Percentiles rank a stretch among this genome's conserved stretches.
Conservation (phyloP, 192 early-diverging fungal species). For the Coemansia sp. region DNA sequence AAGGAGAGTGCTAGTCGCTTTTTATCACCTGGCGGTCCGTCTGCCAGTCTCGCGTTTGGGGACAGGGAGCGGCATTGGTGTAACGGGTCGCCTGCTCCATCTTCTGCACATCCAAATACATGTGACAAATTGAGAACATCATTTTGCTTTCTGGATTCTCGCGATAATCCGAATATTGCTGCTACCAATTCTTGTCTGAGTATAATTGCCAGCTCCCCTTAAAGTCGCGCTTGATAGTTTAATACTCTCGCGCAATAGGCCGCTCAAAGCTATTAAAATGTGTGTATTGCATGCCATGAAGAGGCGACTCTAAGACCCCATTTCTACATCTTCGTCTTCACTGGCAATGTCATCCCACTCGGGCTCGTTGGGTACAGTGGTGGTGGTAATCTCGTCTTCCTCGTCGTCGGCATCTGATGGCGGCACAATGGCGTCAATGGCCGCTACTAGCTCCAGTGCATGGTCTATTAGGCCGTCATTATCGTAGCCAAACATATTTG, state of each 20-base stretch:
- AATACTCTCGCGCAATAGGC: neutral
- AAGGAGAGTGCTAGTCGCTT: neutral
- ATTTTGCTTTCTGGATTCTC: neutral
- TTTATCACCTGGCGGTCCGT: slow-evolving; percentile 5
- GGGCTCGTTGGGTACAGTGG: slow-evolving; percentile 52
- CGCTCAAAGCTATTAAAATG: neutral
- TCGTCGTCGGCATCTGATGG: slow-evolving; percentile 53
- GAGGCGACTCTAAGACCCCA: slow-evolving; percentile 13
- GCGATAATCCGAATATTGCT: slow-evolving; percentile 3
- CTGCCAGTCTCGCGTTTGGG: neutral
- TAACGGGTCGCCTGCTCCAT: neutral
- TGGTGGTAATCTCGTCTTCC: slow-evolving; percentile 38
- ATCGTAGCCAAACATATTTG: slow-evolving; percentile 60
- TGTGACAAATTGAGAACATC: neutral
- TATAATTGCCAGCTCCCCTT: neutral
- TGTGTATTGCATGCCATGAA: neutral
- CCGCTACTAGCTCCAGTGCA: slow-evolving; percentile 64
- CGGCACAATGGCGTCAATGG: slow-evolving; percentile 59
- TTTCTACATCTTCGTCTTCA: slow-evolving; percentile 53
- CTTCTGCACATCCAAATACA: neutral
- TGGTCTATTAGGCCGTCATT: slow-evolving; percentile 71
- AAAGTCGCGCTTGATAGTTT: neutral
- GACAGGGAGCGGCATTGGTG: neutral
- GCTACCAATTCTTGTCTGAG: neutral
- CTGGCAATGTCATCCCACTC: slow-evolving; percentile 58